Evolutionary conservation across 1,284 basidiomycete species (phyloP), one percentile per base, ranked within the genome.

Genomic region (Anthracocystis walkeri): DNA sequence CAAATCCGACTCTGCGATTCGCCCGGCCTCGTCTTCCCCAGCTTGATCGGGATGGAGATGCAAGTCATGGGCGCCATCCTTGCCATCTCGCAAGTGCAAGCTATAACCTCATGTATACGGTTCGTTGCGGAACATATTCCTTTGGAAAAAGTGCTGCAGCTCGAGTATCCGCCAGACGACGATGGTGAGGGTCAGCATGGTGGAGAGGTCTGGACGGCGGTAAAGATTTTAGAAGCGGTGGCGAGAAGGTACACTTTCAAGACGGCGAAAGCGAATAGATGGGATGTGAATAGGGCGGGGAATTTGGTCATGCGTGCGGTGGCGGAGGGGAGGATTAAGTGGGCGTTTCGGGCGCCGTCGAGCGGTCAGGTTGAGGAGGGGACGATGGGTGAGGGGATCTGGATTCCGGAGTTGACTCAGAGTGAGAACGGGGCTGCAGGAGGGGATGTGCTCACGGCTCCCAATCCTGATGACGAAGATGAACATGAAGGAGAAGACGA

Each of bases 221-320:
- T 92, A 86, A 91, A 92, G 75, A 88, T 97, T 45, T 88, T 96
- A 68, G 90, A 89, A 10, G 90, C 90, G 3, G 92, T 92, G 83
- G 93, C 94, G 0, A 84, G 89, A 54, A 87, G 89, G 75, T 92
- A 92, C 80, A 91, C 91, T 25, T 82, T 75, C 62, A 65, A 94
- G 41, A 97, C 94, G 46, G 94, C 95, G 11, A 92, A 94, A 85
- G 92, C 92, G 18, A 94, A 93, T 7, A 86, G 95, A 63, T 92
- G 93, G 8, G 95, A 97, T 86, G 87, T 92, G 20, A 92, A 93
- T 82, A 89, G 95, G 50, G 93, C 94, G 1, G 95, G 93, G 20
- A 95, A 96, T 82, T 89, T 90, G 23, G 91, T 90, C 11, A 73
- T 78, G 60, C 79, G 83, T 33, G 87, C 89, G 7, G 87, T 94